Conservation (phyloP, 23 red algal genomes). For the Cyanidium caldarium region DNA sequence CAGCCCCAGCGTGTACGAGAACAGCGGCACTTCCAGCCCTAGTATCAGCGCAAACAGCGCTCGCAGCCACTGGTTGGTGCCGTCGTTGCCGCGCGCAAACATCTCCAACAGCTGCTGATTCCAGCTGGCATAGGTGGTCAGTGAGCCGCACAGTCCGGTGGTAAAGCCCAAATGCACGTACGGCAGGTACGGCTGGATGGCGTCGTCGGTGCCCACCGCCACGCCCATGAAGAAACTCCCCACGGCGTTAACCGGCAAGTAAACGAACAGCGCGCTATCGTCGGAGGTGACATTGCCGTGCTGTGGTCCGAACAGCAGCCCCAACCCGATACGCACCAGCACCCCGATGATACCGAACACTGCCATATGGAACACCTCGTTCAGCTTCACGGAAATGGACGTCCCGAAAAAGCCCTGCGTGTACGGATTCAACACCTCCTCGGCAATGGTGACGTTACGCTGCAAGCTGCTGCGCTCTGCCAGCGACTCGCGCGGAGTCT, state of each 20-base stretch:
- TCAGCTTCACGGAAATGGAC: not conserved
- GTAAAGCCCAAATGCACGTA: not conserved
- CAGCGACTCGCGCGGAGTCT: not conserved
- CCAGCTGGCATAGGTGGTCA: constrained; percentile 12
- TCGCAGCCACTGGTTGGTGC: constrained; percentile 1
- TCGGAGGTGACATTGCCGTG: constrained; percentile 12
- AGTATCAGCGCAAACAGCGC: constrained; percentile 15
- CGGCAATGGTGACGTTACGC: not conserved
- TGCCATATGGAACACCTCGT: constrained; percentile 7
- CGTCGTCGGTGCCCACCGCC: not conserved
- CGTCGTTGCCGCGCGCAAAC: constrained; percentile 12
- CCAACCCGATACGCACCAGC: constrained; percentile 10
- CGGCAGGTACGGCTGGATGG: constrained; percentile 13
- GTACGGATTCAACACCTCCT: not conserved
- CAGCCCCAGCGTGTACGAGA: constrained; percentile 21
- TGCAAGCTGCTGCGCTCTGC: not conserved
- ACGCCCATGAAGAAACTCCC: constrained; percentile 17
- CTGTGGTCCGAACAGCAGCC: constrained; percentile 18
- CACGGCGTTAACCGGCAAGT: constrained; percentile 10
- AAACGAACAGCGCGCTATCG: constrained; percentile 5
- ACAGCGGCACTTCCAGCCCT: constrained; percentile 8
- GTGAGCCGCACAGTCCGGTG: not conserved
- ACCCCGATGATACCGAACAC: constrained; percentile 12
- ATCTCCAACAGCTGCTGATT: constrained; percentile 23
- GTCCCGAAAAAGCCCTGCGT: not conserved